Evolutionary conservation across 495 filamentous ascomycete genomes (phyloP).

Genomic region (Penicillium robsamsonii): DNA sequence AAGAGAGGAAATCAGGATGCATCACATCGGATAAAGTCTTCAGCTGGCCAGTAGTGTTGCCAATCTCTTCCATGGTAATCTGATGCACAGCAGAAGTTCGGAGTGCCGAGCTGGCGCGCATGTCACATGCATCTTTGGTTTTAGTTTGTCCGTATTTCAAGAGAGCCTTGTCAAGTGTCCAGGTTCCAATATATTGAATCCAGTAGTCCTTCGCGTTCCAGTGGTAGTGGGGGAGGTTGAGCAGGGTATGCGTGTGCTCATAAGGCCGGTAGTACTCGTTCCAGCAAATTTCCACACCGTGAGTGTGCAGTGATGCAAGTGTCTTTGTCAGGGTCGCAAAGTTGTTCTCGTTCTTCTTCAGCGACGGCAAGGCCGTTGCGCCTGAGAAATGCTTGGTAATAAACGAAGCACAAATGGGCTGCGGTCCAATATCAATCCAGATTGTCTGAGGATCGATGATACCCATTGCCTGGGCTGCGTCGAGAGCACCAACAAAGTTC

Average conservation of each 20-base stretch:
- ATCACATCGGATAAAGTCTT: too few species aligned
- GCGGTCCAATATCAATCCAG: constrained; percentile 44
- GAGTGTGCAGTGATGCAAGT: constrained; percentile 47
- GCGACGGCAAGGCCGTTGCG: constrained; percentile 42
- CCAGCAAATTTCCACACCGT: constrained; percentile 53
- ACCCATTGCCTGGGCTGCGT: constrained; percentile 15
- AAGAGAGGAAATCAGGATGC: too few species aligned
- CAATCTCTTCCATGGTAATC: too few species aligned
- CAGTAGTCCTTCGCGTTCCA: constrained; percentile 44
- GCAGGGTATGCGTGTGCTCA: constrained; percentile 27
- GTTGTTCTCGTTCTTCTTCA: constrained; percentile 38
- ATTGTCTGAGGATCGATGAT: constrained; percentile 24
- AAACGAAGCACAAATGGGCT: constrained; percentile 34
- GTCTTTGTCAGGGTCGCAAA: constrained; percentile 55
- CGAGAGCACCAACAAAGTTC: constrained; percentile 29
- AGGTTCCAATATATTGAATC: constrained; percentile 40
- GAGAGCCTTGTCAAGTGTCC: constrained; percentile 32
- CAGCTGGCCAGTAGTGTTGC: too few species aligned
- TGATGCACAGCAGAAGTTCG: too few species aligned
- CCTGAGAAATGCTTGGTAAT: constrained; percentile 21
- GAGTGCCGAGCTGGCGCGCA: too few species aligned
- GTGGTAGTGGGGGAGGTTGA: constrained; percentile 65
- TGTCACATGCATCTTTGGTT: too few species aligned
- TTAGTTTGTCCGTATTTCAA: too few species aligned
- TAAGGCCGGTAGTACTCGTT: constrained; percentile 60